Percentiles rank a stretch among this genome's conserved stretches.
phyloP scores from a whole-genome alignment of 2,329 filamentous ascomycete genomes.

The Xylaria sp. region DNA sequence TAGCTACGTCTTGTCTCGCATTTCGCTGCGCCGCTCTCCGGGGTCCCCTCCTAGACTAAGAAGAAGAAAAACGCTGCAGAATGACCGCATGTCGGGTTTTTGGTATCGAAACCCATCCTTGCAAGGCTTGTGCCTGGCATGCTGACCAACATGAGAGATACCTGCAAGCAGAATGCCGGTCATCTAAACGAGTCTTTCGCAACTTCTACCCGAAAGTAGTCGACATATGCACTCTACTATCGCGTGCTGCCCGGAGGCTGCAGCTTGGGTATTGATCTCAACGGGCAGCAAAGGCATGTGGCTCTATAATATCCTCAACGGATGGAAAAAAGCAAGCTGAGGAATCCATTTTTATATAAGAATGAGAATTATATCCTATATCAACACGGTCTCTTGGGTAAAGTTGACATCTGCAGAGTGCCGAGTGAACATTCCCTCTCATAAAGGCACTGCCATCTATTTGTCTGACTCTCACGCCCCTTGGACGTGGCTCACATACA shows the following conservation, averaged over 20 bases:
- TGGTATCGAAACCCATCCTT: conserved; percentile 20
- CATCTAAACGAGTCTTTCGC: neutral
- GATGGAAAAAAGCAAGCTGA: neutral
- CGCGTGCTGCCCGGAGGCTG: neutral
- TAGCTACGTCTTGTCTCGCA: neutral
- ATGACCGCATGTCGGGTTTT: conserved; percentile 11
- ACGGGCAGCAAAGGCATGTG: neutral
- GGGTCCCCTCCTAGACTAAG: neutral
- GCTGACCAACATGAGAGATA: conserved; percentile 11
- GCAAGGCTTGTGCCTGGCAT: conserved; percentile 23
- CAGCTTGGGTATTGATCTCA: neutral
- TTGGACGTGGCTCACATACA: neutral
- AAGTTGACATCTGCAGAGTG: neutral
- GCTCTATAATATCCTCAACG: neutral
- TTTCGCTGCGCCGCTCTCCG: conserved; percentile 11
- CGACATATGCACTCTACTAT: neutral
- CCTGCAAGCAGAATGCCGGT: neutral
- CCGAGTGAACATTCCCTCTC: neutral
- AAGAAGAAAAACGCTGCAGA: neutral
- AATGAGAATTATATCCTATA: neutral
- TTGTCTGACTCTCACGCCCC: neutral
- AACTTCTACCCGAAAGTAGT: neutral
- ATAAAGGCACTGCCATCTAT: neutral
- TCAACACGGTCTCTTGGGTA: neutral
- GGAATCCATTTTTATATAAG: conserved; percentile 23